Evolutionary conservation across 2,329 filamentous ascomycete species (phyloP).

Genomic region (Trichophyton schoenleinii): DNA sequence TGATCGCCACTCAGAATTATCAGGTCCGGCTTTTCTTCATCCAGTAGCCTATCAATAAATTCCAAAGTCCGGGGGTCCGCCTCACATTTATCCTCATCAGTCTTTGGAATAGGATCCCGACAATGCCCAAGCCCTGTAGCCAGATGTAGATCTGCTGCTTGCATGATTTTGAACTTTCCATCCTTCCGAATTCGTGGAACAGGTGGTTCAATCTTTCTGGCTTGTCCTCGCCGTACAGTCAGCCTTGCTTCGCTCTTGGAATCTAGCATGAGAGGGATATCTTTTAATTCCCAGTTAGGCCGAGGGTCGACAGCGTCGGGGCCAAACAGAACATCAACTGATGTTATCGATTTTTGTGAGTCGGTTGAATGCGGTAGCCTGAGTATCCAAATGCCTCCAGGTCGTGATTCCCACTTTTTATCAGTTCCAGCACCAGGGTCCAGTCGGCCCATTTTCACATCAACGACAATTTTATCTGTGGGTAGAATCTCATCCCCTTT

Average conservation of each 20-base stretch:
- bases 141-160: conserved; percentile 85
- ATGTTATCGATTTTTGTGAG: conserved; percentile 61
- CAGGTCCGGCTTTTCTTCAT: conserved; percentile 87
- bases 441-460: conserved; percentile 60
- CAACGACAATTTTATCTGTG: conserved; percentile 67
- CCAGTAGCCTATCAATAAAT: conserved; percentile 69
- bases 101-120: conserved; percentile 69
- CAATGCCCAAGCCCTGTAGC: conserved; percentile 80
- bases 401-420: conserved; percentile 61
- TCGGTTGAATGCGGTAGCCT: conserved; percentile 64
- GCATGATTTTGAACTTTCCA: conserved; percentile 94
- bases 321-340: conserved; percentile 76
- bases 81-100: conserved; percentile 62
- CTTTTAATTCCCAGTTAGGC: conserved; percentile 67
- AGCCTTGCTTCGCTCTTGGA: conserved; percentile 56
- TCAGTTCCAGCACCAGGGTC: conserved; percentile 51
- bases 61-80: conserved; percentile 85
- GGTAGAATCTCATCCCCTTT: conserved; percentile 68
- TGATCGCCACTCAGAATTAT: conserved; percentile 89
- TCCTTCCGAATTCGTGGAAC: conserved; percentile 69
- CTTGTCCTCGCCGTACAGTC: conserved; percentile 61
- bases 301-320: conserved; percentile 85
- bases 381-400: conserved; percentile 71
- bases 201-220: conserved; percentile 53
- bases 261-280: conserved; percentile 57